Conservation (phyloP, 2,329 filamentous ascomycete genomes). For the Tolypocladium paradoxum region DNA sequence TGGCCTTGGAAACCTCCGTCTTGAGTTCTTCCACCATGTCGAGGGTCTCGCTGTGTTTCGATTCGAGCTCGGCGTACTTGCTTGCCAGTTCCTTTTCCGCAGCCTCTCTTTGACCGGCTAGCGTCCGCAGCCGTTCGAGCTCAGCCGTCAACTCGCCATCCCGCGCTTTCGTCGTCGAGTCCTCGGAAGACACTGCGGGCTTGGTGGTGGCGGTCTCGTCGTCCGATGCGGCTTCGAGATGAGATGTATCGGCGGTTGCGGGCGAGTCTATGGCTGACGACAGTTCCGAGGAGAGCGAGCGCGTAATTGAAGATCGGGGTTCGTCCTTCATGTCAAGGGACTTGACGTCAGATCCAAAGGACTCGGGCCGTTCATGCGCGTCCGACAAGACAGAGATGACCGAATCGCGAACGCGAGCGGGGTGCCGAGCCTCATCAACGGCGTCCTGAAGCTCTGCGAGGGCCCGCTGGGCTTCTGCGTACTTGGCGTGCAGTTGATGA, state of each 20-base stretch:
- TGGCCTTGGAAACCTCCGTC: slow-evolving; percentile 71
- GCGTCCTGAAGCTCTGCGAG: slow-evolving; percentile 78
- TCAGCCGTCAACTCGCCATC: slow-evolving; percentile 47
- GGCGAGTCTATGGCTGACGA: slow-evolving; percentile 76
- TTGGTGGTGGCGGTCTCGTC: slow-evolving; percentile 35
- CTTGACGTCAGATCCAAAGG: slow-evolving; percentile 74
- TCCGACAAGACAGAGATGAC: slow-evolving; percentile 42
- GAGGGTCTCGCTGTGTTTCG: slow-evolving; percentile 70
- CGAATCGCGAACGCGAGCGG: slow-evolving; percentile 42
- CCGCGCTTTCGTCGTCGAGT: slow-evolving; percentile 26
- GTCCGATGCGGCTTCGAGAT: slow-evolving; percentile 36
- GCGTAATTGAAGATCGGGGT: slow-evolving; percentile 59
- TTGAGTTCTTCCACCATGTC: slow-evolving; percentile 87
- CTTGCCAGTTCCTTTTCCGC: slow-evolving; percentile 62
- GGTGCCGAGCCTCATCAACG: slow-evolving; percentile 67
- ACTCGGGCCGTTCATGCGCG: slow-evolving; percentile 50
- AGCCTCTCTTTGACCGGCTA: slow-evolving; percentile 67
- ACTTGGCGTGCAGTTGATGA: slow-evolving; percentile 74
- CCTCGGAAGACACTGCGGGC: slow-evolving; percentile 24
- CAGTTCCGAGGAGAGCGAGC: slow-evolving; percentile 87
- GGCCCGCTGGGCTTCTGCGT: slow-evolving; percentile 76
- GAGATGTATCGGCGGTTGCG: slow-evolving; percentile 51
- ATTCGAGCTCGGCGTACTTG: slow-evolving; percentile 74
- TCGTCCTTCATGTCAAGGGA: slow-evolving; percentile 60
- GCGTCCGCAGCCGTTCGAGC: slow-evolving; percentile 56